Conservation (phyloP, 2,329 filamentous ascomycete genomes). For the Phaeosphaeria sp. region DNA sequence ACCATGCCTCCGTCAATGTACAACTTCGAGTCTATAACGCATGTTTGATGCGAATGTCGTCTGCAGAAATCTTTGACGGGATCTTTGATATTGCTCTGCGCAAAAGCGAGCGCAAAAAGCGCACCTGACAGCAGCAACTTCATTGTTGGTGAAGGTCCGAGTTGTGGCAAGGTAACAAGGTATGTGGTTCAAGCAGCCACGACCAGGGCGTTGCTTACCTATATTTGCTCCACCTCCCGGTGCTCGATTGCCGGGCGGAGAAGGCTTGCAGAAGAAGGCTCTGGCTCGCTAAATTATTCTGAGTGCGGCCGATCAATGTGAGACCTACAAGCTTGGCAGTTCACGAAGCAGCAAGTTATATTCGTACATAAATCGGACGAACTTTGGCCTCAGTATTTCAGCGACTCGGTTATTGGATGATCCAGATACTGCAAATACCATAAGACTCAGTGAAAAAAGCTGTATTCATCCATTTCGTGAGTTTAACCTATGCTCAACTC, state of each 20-base stretch:
- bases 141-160: not conserved
- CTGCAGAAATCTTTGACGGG: conserved; percentile 27
- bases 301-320: not conserved
- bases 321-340: not conserved
- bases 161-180: not conserved
- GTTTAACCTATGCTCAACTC: too few relatives aligned
- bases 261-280: not conserved
- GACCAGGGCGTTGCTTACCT: not conserved
- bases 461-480: too few relatives aligned
- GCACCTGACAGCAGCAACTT: not conserved
- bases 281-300: not conserved
- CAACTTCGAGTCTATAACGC: conserved; percentile 62
- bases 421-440: too few relatives aligned
- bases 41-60: conserved; percentile 60
- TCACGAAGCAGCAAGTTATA: not conserved
- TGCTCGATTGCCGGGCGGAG: not conserved
- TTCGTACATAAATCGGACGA: not conserved
- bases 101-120: not conserved
- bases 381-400: not conserved
- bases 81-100: conserved; percentile 5
- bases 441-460: too few relatives aligned
- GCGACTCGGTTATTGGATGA: not conserved
- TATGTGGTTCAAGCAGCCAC: too few relatives aligned
- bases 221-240: not conserved
- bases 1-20: conserved; percentile 66